Conservation (phyloP, 305 asterid species). For the Fraxinus xanthoxyloides region DNA sequence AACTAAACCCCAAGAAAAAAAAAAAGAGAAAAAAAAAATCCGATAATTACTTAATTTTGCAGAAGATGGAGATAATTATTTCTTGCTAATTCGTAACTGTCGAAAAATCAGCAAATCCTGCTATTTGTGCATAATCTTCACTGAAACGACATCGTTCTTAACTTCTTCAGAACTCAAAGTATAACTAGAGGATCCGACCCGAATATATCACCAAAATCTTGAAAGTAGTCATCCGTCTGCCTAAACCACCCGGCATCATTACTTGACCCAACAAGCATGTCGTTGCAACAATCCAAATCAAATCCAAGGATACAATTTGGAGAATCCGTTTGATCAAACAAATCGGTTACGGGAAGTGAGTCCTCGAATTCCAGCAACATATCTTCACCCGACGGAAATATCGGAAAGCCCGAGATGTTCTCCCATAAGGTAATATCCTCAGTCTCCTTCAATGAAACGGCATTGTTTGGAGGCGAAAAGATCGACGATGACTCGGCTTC, state of each 20-base stretch:
- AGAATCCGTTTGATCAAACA: conserved; percentile 31
- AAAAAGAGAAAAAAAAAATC: background rate
- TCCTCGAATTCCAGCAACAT: conserved; percentile 29
- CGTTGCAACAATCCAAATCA: conserved; percentile 25
- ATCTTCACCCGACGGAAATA: conserved; percentile 36
- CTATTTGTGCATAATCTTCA: background rate
- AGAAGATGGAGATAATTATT: background rate
- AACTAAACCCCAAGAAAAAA: conserved; percentile 19
- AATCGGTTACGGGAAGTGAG: conserved; percentile 33
- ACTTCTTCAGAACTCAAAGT: conserved; percentile 21
- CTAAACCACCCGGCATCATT: conserved; percentile 16
- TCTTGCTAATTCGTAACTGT: background rate
- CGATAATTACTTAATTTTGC: background rate
- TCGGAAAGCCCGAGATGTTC: conserved; percentile 32
- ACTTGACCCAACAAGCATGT: conserved; percentile 32
- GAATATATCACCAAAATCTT: conserved; percentile 68
- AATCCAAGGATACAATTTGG: conserved; percentile 20
- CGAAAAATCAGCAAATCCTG: conserved; percentile 13
- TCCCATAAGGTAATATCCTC: conserved; percentile 21
- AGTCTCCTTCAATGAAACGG: conserved; percentile 5
- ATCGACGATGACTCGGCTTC: conserved; percentile 32
- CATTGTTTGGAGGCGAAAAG: conserved; percentile 23
- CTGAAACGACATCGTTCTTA: background rate
- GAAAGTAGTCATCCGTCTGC: conserved; percentile 47
- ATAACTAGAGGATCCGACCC: conserved; percentile 83